These are phyloP conservation scores for Colletotrichum karsti DNA, from an alignment of 2,329 filamentous ascomycete genomes.

Conservation along the genomic window DNA sequence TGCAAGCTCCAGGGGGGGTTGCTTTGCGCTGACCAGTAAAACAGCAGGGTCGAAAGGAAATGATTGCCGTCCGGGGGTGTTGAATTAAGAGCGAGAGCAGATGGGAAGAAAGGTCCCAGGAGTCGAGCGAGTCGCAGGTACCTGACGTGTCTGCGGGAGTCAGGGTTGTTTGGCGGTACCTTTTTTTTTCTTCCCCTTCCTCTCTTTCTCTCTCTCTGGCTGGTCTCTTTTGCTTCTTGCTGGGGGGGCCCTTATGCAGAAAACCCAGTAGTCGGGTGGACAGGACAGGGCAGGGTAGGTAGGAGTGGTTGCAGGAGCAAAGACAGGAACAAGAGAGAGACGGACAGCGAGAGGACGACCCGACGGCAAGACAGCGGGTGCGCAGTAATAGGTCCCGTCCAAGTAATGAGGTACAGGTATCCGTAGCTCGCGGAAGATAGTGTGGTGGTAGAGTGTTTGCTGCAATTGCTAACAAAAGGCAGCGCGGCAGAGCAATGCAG, in stretches of 20 bases:
- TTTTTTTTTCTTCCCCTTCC: too few species aligned
- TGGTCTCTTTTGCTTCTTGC: background rate
- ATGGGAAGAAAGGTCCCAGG: background rate
- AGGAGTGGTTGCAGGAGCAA: constrained; percentile 11
- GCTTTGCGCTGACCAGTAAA: constrained; percentile 30
- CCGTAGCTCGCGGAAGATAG: too few species aligned
- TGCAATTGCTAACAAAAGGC: too few species aligned
- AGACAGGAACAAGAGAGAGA: constrained; percentile 3
- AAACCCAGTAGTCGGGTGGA: constrained; percentile 24
- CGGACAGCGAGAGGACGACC: background rate
- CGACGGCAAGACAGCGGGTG: too few species aligned
- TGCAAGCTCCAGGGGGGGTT: constrained; percentile 33
- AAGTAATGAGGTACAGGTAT: too few species aligned
- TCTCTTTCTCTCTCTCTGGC: too few species aligned
- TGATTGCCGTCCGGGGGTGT: constrained; percentile 29
- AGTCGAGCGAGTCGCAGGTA: background rate
- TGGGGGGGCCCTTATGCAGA: constrained; percentile 19
- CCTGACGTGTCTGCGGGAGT: background rate
- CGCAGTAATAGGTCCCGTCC: too few species aligned
- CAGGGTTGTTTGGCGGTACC: background rate
- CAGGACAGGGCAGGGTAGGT: constrained; percentile 7
- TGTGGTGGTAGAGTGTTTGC: too few species aligned
- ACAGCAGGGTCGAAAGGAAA: constrained; percentile 30
- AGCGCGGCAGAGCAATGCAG: too few species aligned
- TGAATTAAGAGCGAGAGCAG: constrained; percentile 17